Base-by-base conservation (phyloP, 352 stramenopile genomes). In the Pythium dissimile region DNA sequence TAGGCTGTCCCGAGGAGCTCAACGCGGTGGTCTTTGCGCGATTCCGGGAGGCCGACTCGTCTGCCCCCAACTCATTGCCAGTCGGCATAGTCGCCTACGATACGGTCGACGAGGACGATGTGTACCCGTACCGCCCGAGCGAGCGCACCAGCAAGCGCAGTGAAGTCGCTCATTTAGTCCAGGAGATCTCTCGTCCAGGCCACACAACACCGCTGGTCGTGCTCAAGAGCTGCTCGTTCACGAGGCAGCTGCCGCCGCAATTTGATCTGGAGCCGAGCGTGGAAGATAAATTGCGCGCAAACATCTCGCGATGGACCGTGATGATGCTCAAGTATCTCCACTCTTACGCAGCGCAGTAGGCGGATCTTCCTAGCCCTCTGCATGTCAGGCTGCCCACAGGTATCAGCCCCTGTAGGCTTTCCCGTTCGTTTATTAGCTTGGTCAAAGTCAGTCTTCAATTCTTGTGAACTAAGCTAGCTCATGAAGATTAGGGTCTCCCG, bases 61-160 rank as follows among this genome's bases (percentile, higher is more conserved):
- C n/a, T n/a, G n/a, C n/a, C n/a, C n/a, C n/a, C n/a, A n/a, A n/a
- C n/a, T n/a, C n/a, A n/a, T 38, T 41, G 13, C 59, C 15, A 12
- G 31, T 57, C 15, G 72, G 60, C 21, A 66, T 82, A 31, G 58
- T 85, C 27, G 62, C 76, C 26, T 38, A 63, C 31, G 72, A 82
- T 43, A 72, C 64, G 26, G 75, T 85, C 3, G 68, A 82, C 46
- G 44, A 69, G 20, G 75, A 85, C 37, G 64, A 81, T 1, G 47
- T 78, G 26, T 72, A 82, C 26, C 72, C 75, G 30, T 85, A 85
- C 51, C 45, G 66, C 37, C 70, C 75, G 1, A 38, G 55, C 24
- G 63, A 75, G 24, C 75, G 75, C 24, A 67, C 69, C 16, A 65
- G 68, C 0, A 73, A 71, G 41, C 61, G 77, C 34, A 59, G 71